Base-by-base conservation (phyloP, 2,329 filamentous ascomycete genomes). In the Botrytis sinoallii region DNA sequence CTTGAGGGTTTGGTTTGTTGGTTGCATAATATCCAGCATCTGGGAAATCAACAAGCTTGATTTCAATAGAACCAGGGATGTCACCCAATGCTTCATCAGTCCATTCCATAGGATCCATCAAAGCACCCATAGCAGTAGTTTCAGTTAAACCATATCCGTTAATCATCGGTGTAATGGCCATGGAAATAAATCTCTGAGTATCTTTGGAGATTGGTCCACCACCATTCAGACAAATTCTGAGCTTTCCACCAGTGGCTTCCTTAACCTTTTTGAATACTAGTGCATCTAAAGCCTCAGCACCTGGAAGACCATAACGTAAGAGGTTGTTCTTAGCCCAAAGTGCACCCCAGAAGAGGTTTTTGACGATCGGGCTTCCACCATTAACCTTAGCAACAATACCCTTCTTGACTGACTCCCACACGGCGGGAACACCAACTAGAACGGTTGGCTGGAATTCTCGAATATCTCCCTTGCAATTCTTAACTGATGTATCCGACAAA, bases 361-460 rank as follows among this genome's bases (percentile, higher is more conserved):
- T 91, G 74, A 91, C 87, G 60, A 98, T 74, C n/a, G 87, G 83
- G 79, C 90, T 91, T 75, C 92, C 88, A 74, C 88, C 85, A 81
- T 93, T 91, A 75, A 98, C 91, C 83, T 81, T 80, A 29, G 77
- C 83, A 77, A 95, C 86, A 79, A 98, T 93, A 72, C 96, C 95
- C 86, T 99, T 99, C 86, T 94, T 95, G 79, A 98, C 92, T 1
- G 93, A 95, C 84, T 98, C 96, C 95, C 95, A 99, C 48, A 98
- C 92, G 73, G 97, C 95, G 1, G 96, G 96, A 8, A 99, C 96
- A 81, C 96, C 96, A 55, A 98, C 92, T 81, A 99, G 88, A 80
- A 97, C 88, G 1, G 94, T 96, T 0, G 96, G 96, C 78, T 88
- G 88, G 82, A 98, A 92, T 81, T 97, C 94, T 74, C 93, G 92